Evolutionary conservation across 2,329 filamentous ascomycete genomes (phyloP).

Genomic region (Aspergillus amoenus): DNA sequence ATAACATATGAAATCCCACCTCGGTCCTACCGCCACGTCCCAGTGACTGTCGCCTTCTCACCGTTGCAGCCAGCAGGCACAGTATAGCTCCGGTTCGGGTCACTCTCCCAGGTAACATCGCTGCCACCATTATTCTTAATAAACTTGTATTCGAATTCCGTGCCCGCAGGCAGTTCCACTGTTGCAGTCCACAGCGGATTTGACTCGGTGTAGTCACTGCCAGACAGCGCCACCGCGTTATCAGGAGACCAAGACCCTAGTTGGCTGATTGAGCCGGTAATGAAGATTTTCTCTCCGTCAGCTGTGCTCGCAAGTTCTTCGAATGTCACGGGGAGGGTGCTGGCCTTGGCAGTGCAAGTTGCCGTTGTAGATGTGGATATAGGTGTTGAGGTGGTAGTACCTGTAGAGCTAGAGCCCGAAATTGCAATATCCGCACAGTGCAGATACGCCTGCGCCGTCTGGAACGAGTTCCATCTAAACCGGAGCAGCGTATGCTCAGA

Average conservation of each 20-base stretch:
- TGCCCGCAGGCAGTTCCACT: slow-evolving; percentile 57
- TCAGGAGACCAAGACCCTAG: slow-evolving; percentile 64
- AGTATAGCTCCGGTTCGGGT: slow-evolving; percentile 47
- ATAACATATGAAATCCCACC: too few species aligned
- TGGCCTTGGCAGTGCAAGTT: too few species aligned
- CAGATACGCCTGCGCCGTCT: slow-evolving; percentile 56
- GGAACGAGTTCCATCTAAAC: slow-evolving; percentile 57
- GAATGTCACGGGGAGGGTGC: slow-evolving; percentile 55
- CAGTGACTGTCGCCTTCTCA: slow-evolving; percentile 34
- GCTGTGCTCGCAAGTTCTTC: slow-evolving; percentile 57
- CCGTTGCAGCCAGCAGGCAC: slow-evolving; percentile 39
- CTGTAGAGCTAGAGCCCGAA: neutral
- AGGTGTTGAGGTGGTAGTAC: too few species aligned
- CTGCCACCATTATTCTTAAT: slow-evolving; percentile 56
- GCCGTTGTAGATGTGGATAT: too few species aligned
- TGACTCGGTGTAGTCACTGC: slow-evolving; percentile 56
- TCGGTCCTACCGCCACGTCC: slow-evolving; percentile 42
- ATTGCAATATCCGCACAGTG: slow-evolving; percentile 56
- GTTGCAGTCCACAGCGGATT: slow-evolving; percentile 64
- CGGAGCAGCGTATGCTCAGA: slow-evolving; percentile 54
- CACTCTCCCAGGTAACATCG: slow-evolving; percentile 62
- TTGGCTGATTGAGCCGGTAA: slow-evolving; percentile 59
- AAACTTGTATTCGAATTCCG: slow-evolving; percentile 66
- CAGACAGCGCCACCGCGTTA: slow-evolving; percentile 57
- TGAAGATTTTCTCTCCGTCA: slow-evolving; percentile 64